Conservation (phyloP, 176 grass and related monocot species). For the bread wheat (Triticum aestivum) region DNA sequence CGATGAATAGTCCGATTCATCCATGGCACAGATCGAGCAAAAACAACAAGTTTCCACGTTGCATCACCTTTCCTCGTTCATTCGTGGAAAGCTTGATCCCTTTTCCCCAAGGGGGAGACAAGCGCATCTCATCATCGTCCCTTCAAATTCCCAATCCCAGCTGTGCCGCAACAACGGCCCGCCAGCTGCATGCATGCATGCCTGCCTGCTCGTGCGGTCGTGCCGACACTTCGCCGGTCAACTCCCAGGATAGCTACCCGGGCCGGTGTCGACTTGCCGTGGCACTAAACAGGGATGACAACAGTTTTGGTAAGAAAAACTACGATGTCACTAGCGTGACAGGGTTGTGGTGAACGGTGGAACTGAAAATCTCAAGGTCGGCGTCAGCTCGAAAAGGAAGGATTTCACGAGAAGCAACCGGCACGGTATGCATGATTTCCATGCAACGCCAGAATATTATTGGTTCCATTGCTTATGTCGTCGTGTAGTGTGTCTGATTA, state of each 20-base stretch:
- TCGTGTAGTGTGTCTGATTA: background rate
- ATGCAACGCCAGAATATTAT: constrained; percentile 19
- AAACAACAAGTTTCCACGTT: background rate
- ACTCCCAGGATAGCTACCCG: background rate
- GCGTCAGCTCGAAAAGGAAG: constrained; percentile 11
- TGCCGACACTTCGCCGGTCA: constrained; percentile 30
- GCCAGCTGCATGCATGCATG: too few relatives aligned
- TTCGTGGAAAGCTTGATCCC: too few relatives aligned
- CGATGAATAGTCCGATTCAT: background rate
- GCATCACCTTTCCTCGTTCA: too few relatives aligned
- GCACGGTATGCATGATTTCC: background rate
- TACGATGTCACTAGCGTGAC: too few relatives aligned
- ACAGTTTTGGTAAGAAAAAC: too few relatives aligned
- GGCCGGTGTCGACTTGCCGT: background rate
- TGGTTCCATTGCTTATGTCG: background rate
- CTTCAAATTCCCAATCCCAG: background rate
- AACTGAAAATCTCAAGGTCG: background rate
- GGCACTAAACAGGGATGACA: too few relatives aligned
- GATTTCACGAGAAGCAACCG: constrained; percentile 37
- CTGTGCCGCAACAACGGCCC: background rate
- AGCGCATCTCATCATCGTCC: background rate
- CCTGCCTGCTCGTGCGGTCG: background rate
- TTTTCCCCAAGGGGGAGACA: too few relatives aligned
- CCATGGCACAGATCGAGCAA: background rate
- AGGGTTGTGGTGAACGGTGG: background rate